Conservation (phyloP, 371 early-diverging fungal species). For the Lichtheimia corymbifera region DNA sequence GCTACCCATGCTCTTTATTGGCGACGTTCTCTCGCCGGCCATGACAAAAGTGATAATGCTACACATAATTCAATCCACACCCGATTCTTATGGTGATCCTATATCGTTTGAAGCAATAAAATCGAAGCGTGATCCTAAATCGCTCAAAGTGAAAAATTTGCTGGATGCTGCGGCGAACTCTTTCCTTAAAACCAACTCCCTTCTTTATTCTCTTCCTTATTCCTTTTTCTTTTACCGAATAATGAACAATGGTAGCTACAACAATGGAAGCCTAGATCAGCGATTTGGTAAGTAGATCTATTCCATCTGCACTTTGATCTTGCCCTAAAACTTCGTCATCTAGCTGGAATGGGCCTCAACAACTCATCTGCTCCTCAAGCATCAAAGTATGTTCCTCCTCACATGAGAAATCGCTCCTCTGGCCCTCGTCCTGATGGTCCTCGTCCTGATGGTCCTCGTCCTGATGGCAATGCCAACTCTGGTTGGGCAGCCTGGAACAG, state of each 20-base stretch:
- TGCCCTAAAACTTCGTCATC: background rate
- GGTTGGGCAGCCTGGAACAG: constrained; percentile 25
- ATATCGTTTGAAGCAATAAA: too few relatives aligned
- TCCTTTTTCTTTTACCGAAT: constrained; percentile 31
- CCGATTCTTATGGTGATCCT: too few relatives aligned
- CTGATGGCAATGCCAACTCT: constrained; percentile 16
- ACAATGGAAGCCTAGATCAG: constrained; percentile 66
- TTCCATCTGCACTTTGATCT: constrained; percentile 2
- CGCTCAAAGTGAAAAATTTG: too few relatives aligned
- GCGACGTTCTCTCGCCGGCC: constrained; percentile 13
- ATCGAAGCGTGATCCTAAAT: too few relatives aligned
- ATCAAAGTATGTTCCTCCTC: constrained; percentile 57
- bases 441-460: constrained; percentile 8
- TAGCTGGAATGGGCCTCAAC: constrained; percentile 75
- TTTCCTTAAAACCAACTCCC: constrained; percentile 3
- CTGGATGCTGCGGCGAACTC: background rate
- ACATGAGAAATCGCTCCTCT: constrained; percentile 47
- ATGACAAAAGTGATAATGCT: background rate
- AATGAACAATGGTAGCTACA: constrained; percentile 62
- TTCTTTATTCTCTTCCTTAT: constrained; percentile 16
- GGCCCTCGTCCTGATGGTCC: constrained; percentile 10
- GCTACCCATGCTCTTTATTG: constrained; percentile 15
- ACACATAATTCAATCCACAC: background rate
- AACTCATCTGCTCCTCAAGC: constrained; percentile 33
- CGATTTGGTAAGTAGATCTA: constrained; percentile 54